Evolutionary conservation across 2,329 filamentous ascomycete genomes (phyloP).

Genomic region (Cordyceps farinosa): DNA sequence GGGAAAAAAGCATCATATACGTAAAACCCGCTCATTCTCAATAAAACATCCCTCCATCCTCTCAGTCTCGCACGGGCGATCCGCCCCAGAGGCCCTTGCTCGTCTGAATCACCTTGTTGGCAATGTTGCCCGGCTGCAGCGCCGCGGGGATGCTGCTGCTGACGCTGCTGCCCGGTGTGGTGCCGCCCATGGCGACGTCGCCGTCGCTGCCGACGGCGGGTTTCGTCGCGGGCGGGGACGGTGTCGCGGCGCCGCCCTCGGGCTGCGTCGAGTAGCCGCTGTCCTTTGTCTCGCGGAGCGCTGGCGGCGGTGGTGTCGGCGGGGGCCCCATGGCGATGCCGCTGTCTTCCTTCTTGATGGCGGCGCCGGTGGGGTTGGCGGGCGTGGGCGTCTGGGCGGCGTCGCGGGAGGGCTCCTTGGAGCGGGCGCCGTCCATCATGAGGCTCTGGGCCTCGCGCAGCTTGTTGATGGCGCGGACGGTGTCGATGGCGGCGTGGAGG

Average conservation of each 20-base stretch:
- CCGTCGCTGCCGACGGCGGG: slow-evolving; percentile 23
- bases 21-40: too few relatives aligned
- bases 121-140: slow-evolving; percentile 52
- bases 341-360: slow-evolving; percentile 42
- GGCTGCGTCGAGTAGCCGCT: slow-evolving; percentile 48
- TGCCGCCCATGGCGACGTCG: slow-evolving; percentile 50
- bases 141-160: slow-evolving; percentile 43
- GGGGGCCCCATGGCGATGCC: slow-evolving; percentile 35
- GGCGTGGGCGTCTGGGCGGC: slow-evolving; percentile 21
- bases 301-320: background rate
- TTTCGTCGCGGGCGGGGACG: background rate
- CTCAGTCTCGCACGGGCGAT: slow-evolving; percentile 27
- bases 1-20: background rate
- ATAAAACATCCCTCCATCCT: background rate
- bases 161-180: slow-evolving; percentile 30
- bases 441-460: slow-evolving; percentile 59
- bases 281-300: slow-evolving; percentile 34
- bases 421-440: slow-evolving; percentile 59
- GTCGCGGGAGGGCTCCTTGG: slow-evolving; percentile 46
- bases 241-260: slow-evolving; percentile 20
- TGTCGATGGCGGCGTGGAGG: slow-evolving; percentile 67
- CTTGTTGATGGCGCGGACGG: slow-evolving; percentile 68
- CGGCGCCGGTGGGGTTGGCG: slow-evolving; percentile 14
- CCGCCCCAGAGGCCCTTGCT: slow-evolving; percentile 60
- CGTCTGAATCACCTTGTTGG: slow-evolving; percentile 59